These are phyloP conservation scores for Yamadazyma diospyri DNA, from an alignment of 1,139 yeast species.

Conservation along the genomic window DNA sequence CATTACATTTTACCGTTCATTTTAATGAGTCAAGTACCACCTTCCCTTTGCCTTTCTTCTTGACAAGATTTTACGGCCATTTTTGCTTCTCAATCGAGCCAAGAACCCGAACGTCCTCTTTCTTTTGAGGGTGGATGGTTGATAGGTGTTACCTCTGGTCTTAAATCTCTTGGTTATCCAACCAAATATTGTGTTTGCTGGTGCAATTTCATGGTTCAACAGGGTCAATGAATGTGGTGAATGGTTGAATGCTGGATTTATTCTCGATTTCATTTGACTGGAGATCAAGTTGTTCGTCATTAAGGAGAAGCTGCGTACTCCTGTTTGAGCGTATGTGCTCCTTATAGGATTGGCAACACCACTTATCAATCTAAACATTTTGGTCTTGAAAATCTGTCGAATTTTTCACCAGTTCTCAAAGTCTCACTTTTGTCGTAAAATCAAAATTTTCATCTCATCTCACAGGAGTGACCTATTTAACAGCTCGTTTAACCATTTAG, in stretches of 20 bases:
- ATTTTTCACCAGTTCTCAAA: not conserved
- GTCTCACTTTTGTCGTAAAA: not conserved
- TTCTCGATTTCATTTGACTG: slow-evolving; percentile 3
- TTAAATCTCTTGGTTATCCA: slow-evolving; percentile 68
- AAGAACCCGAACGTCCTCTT: slow-evolving; percentile 89
- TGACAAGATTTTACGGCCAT: slow-evolving; percentile 75
- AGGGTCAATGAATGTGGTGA: not conserved
- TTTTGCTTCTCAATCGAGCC: slow-evolving; percentile 76
- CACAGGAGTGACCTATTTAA: not conserved
- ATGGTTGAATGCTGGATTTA: not conserved
- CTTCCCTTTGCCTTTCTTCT: slow-evolving; percentile 87
- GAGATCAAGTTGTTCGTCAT: slow-evolving; percentile 4
- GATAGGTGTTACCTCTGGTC: slow-evolving; percentile 91
- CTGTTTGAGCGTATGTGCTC: not conserved
- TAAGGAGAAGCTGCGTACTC: slow-evolving; percentile 4
- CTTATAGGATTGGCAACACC: not conserved
- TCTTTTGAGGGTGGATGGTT: slow-evolving; percentile 86
- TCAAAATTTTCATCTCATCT: slow-evolving; percentile 7
- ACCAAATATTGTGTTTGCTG: slow-evolving; percentile 23
- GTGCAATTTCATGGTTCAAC: slow-evolving; percentile 4
- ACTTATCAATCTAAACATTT: slow-evolving; percentile 1
- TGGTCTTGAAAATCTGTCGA: not conserved
- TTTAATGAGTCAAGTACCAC: slow-evolving; percentile 83
- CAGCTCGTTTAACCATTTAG: slow-evolving; percentile 1
- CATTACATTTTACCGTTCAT: slow-evolving; percentile 2